Evolutionary conservation across 768 basidiomycete genomes (phyloP).

Genomic region (Porphyrellus cyaneotinctus): DNA sequence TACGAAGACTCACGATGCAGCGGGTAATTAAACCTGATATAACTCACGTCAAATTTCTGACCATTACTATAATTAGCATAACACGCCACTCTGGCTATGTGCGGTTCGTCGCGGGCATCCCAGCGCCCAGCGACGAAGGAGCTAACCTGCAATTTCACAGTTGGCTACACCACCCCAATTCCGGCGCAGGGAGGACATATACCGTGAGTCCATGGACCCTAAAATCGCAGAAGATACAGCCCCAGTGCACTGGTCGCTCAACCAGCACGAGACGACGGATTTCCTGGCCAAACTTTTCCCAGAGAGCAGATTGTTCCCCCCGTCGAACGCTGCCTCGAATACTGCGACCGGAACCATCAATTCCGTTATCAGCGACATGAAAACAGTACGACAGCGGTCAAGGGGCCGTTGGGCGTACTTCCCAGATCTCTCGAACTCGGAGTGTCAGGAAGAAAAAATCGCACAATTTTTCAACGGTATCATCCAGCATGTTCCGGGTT

Average conservation of each 20-base stretch:
- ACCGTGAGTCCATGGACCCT: too few species aligned
- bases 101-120: background rate
- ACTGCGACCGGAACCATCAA: too few species aligned
- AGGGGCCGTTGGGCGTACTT: too few species aligned
- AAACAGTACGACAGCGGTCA: background rate
- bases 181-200: too few species aligned
- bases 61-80: background rate
- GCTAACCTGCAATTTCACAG: background rate
- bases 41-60: background rate
- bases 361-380: too few species aligned
- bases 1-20: background rate
- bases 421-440: background rate
- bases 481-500: background rate
- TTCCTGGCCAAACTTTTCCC: background rate
- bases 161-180: background rate
- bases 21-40: background rate
- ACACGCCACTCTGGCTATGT: background rate
- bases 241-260: background rate
- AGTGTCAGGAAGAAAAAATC: background rate
- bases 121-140: background rate
- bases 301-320: too few species aligned
- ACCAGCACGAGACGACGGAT: background rate
- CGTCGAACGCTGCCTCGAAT: too few species aligned
- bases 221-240: background rate
- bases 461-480: background rate